Conservation (phyloP, 148 eudicot genomes). For the Euryodendron excelsum region DNA sequence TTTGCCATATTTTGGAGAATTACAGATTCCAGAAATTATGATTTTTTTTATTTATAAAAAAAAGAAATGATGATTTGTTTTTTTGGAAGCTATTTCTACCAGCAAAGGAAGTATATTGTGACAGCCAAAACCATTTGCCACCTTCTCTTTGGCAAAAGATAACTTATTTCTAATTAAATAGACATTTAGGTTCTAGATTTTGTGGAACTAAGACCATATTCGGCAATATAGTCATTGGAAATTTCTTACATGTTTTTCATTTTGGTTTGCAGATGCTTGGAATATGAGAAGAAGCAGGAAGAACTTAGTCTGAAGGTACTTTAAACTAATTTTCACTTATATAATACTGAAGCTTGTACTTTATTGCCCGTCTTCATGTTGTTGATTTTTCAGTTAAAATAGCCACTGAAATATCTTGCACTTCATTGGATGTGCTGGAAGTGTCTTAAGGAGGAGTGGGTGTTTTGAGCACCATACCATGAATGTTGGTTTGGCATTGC, state of each 20-base stretch:
- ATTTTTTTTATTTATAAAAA: neutral
- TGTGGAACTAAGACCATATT: neutral
- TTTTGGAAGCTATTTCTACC: neutral
- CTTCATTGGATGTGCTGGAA: neutral
- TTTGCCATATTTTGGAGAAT: neutral
- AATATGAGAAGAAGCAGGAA: constrained; percentile 45
- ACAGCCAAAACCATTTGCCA: neutral
- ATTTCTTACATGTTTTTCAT: constrained; percentile 8
- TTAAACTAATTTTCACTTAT: neutral
- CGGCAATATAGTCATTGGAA: neutral
- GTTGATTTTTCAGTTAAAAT: neutral
- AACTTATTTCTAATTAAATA: constrained; percentile 1
- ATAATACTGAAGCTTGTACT: neutral
- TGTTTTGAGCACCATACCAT: neutral
- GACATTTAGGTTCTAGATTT: neutral
- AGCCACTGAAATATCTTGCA: neutral
- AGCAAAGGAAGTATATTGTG: neutral
- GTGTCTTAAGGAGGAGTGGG: neutral
- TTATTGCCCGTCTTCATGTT: neutral
- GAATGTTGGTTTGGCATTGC: neutral
- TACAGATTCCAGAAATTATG: neutral
- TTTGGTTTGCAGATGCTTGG: constrained; percentile 47
- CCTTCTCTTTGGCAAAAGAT: neutral
- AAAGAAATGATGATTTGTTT: no score
- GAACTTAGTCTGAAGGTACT: constrained; percentile 61